Percentiles rank a stretch among this genome's conserved stretches.
Conservation (phyloP, 169 alveolate species). For the Eimeria maxima region DNA sequence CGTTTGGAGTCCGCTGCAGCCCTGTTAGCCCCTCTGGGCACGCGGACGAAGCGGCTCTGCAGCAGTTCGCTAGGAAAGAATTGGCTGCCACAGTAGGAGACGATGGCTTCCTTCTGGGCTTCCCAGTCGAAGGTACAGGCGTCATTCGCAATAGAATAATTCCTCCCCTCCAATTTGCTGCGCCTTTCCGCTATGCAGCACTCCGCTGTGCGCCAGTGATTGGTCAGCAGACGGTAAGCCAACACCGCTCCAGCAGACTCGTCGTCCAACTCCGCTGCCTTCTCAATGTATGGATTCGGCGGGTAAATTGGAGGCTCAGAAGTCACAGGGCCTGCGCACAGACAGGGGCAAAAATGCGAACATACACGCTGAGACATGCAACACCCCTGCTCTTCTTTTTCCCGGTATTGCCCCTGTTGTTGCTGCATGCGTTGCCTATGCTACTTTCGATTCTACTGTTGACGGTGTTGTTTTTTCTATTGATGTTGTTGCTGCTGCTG, state of each 20-base stretch:
- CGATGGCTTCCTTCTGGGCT: slow-evolving; percentile 75
- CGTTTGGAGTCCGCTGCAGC: slow-evolving; percentile 54
- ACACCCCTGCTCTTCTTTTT: too few species aligned
- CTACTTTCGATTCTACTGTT: too few species aligned
- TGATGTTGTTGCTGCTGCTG: too few species aligned
- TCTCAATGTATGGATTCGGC: slow-evolving; percentile 33
- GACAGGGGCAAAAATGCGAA: background rate
- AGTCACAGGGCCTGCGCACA: slow-evolving; percentile 68
- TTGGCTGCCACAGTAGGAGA: slow-evolving; percentile 53
- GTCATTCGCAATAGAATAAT: background rate
- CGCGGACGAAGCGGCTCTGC: slow-evolving; percentile 56
- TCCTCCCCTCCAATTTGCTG: slow-evolving; percentile 57
- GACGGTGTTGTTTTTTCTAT: too few species aligned
- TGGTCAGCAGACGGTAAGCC: slow-evolving; percentile 59
- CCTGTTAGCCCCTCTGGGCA: slow-evolving; percentile 24
- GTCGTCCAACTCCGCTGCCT: slow-evolving; percentile 59
- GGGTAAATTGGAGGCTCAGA: slow-evolving; percentile 77
- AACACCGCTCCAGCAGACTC: slow-evolving; percentile 57
- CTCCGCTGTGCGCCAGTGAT: slow-evolving; percentile 82
- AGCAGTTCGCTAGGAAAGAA: slow-evolving; percentile 80
- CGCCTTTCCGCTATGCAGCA: slow-evolving; percentile 48
- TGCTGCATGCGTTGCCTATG: too few species aligned
- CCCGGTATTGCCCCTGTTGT: too few species aligned
- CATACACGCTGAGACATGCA: too few species aligned
- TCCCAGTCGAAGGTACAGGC: slow-evolving; percentile 40